Evolutionary conservation across 257 asterid genomes (phyloP).

Genomic region (Solanum gracilifrons): DNA sequence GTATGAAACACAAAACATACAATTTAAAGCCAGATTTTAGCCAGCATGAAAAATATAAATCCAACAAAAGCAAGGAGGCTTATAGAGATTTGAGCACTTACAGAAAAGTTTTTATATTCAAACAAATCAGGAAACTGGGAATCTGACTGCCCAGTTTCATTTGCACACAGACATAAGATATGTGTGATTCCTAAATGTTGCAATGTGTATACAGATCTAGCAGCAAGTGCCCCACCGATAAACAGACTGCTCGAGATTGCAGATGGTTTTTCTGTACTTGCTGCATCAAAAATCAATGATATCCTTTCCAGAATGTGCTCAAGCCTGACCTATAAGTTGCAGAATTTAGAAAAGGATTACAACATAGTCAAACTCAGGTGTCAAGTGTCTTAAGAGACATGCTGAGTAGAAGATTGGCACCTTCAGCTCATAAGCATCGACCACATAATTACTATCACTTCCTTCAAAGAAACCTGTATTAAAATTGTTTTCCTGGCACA

Average conservation of each 20-base stretch:
- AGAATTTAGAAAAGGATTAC: not conserved
- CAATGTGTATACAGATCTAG: constrained; percentile 83
- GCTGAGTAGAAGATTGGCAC: constrained; percentile 18
- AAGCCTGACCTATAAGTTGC: constrained; percentile 72
- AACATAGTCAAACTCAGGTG: not conserved
- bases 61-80: not conserved
- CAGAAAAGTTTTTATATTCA: constrained; percentile 74
- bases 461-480: constrained; percentile 92
- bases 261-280: constrained; percentile 88
- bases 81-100: constrained; percentile 30
- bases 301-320: constrained; percentile 95
- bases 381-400: not conserved
- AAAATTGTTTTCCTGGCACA: constrained; percentile 90
- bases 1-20: not conserved
- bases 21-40: not conserved
- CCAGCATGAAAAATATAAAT: not conserved
- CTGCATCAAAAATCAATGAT: constrained; percentile 82
- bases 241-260: constrained; percentile 43
- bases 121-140: constrained; percentile 83
- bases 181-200: constrained; percentile 87
- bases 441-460: constrained; percentile 67
- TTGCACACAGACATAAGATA: constrained; percentile 82
- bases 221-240: constrained; percentile 95
- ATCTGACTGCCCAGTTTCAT: constrained; percentile 95
- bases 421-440: constrained; percentile 97